Evolutionary conservation across 208 protist species (phyloP).

Genomic region (Trypanosoma rangeli): DNA sequence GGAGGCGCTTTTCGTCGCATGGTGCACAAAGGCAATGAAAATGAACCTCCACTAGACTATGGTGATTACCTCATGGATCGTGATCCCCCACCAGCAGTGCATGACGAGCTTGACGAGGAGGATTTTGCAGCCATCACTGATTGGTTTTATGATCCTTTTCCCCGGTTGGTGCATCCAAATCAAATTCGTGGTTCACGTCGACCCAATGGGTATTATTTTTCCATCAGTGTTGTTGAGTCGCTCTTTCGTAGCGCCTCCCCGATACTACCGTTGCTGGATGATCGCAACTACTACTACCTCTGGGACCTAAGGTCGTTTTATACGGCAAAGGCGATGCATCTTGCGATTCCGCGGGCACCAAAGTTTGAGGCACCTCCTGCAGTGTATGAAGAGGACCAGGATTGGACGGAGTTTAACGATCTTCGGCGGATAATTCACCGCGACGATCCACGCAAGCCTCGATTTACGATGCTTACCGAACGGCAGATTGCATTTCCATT

Average conservation of each 20-base stretch:
- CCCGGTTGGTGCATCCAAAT: constrained; percentile 93
- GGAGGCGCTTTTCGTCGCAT: constrained; percentile 90
- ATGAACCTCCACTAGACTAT: constrained; percentile 99
- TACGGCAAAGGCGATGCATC: constrained; percentile 99
- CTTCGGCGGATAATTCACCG: constrained; percentile 99
- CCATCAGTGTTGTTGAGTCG: constrained; percentile 77
- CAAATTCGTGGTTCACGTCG: constrained; percentile 78
- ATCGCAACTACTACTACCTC: constrained; percentile 99
- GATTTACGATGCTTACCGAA: constrained; percentile 98
- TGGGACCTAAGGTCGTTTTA: constrained; percentile 99
- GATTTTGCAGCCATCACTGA: constrained; percentile 97
- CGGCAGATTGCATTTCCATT: constrained; percentile 99
- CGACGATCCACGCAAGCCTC: constrained; percentile 88
- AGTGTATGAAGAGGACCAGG: constrained; percentile 92
- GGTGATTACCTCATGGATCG: constrained; percentile 98
- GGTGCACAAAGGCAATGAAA: constrained; percentile 99
- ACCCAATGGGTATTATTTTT: constrained; percentile 94
- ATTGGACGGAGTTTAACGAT: constrained; percentile 99
- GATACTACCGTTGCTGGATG: constrained; percentile 97
- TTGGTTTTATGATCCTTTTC: constrained; percentile 99
- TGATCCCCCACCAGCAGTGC: constrained; percentile 94
- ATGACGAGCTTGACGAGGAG: constrained; percentile 97
- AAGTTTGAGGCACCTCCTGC: constrained; percentile 92
- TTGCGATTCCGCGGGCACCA: constrained; percentile 99
- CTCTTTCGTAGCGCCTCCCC: constrained; percentile 95